Base-by-base conservation (phyloP, 2,329 filamentous ascomycete genomes). In the Bipolaris bicolor region DNA sequence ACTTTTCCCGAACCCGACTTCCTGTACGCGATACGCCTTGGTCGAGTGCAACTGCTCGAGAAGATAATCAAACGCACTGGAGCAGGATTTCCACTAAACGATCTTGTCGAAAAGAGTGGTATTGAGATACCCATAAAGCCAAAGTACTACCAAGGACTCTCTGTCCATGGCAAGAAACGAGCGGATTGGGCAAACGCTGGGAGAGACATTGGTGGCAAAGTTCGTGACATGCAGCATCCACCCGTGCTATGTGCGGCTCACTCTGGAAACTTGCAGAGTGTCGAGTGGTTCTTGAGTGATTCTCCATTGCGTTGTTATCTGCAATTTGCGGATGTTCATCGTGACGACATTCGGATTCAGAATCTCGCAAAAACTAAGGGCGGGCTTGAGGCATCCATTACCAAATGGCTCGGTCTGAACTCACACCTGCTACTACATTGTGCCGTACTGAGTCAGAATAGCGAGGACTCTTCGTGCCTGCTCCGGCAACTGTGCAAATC, bases 201-300 rank as follows among this genome's bases (percentile, higher is more conserved):
- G 26, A 47, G 61, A 36, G 60, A n/a, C 46, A 33, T 2, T 49
- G 60, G 29, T 34, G 26, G 40, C 15, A 49, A 57, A 36, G 22
- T 52, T 18, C 20, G 43, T 13, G 53, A 51, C 3, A 57, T 56
- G 18, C 50, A 63, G 15, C 60, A 67, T 18, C 84, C 88, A 2
- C 90, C 88, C 3, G 76, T 90, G 7, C 80, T 90, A 1, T 77
- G 82, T 58, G 86, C 88, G 43, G 87, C 85, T 11, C 66, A 77
- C 7, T 65, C 66, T 1, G 86, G 86, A 3, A 88, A 81, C 18
- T 71, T 94, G n/a, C 84, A 88, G 37, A 83, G 83, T 16, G 85
- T 91, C 0, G 87, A 95, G 68, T 96, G 90, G 86, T 91, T 94
- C 72, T 75, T 92, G 53, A 87, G 89, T 55, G 89, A 91, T 59